Conservation (phyloP, 257 asterid genomes). For the Leonotis leonurus region DNA sequence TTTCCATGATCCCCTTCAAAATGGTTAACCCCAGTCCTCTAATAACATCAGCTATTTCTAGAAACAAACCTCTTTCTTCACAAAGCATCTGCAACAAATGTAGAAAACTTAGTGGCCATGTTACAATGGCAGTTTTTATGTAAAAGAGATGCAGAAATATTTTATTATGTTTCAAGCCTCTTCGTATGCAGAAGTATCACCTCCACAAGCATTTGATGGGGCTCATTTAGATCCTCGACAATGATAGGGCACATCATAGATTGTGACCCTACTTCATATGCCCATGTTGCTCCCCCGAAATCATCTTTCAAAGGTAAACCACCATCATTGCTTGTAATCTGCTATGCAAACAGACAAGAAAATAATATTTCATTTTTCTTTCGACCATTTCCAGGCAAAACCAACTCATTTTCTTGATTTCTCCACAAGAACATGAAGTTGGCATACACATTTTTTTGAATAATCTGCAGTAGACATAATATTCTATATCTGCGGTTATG, state of each 20-base stretch:
- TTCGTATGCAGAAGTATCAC: slow-evolving; percentile 23
- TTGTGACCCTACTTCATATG: slow-evolving; percentile 84
- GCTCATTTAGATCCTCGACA: slow-evolving; percentile 86
- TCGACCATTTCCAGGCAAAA: neutral
- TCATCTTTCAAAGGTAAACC: slow-evolving; percentile 65
- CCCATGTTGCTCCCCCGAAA: slow-evolving; percentile 95
- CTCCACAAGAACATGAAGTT: too few relatives aligned
- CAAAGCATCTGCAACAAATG: slow-evolving; percentile 64
- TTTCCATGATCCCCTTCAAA: slow-evolving; percentile 88
- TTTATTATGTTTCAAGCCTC: neutral
- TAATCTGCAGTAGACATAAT: neutral
- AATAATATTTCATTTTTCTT: neutral
- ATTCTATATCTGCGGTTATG: neutral
- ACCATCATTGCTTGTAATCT: slow-evolving; percentile 68
- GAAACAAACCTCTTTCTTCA: slow-evolving; percentile 80
- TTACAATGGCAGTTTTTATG: neutral
- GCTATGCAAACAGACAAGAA: slow-evolving; percentile 17
- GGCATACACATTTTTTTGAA: neutral
- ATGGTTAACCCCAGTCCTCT: slow-evolving; percentile 85
- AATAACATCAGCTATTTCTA: slow-evolving; percentile 86
- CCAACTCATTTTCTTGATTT: too few relatives aligned
- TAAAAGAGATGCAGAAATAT: neutral
- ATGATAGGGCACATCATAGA: slow-evolving; percentile 81
- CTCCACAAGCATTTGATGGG: slow-evolving; percentile 94
- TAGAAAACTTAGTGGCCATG: neutral